Conservation (phyloP, 208 protist genomes). For the Trypanosoma avium region DNA sequence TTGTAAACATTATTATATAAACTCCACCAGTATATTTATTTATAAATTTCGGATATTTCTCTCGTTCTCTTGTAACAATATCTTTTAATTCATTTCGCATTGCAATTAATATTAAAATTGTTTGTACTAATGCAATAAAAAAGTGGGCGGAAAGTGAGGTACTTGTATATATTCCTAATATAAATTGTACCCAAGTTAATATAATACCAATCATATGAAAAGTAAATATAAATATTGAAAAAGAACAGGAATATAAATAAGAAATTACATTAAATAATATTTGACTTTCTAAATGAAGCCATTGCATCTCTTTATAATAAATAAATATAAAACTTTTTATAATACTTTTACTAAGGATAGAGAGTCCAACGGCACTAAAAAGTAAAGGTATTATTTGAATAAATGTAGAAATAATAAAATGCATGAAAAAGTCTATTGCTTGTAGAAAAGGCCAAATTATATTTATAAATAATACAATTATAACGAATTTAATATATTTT, state of each 20-base stretch:
- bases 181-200: not conserved
- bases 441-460: not conserved
- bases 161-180: conserved; percentile 34
- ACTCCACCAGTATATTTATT: conserved; percentile 24
- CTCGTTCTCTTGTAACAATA: conserved; percentile 28
- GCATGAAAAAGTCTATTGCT: not conserved
- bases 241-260: not conserved
- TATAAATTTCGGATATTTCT: conserved; percentile 21
- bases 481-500: not conserved
- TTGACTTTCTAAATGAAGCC: conserved; percentile 36
- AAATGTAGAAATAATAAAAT: not conserved
- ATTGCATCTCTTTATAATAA: conserved; percentile 23
- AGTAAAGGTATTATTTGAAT: not conserved
- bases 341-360: not conserved
- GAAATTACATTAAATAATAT: conserved; percentile 12
- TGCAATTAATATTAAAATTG: conserved; percentile 50
- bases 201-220: not conserved
- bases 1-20: conserved; percentile 32
- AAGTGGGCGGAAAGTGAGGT: conserved; percentile 73
- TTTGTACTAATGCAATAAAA: conserved; percentile 60
- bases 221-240: not conserved
- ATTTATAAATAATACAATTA: not conserved
- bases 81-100: conserved; percentile 67
- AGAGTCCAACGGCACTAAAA: not conserved
- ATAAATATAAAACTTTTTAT: not conserved